Conservation (phyloP, 169 alveolate species). For the Miamiensis avidus region DNA sequence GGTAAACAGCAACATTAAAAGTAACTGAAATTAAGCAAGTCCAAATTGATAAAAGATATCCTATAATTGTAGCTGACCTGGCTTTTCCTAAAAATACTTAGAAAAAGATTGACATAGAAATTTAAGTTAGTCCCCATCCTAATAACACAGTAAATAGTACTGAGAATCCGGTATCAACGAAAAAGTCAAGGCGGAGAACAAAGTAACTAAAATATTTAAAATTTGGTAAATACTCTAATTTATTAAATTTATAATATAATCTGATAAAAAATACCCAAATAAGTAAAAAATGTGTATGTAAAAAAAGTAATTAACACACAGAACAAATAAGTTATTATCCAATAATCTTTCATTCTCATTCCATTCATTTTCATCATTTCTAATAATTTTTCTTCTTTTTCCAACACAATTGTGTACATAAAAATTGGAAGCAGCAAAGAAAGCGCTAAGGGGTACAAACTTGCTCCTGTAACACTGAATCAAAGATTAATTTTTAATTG, state of each 20-base stretch:
- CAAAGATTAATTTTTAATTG: too few relatives aligned
- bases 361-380: conserved; percentile 91
- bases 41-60: conserved; percentile 82
- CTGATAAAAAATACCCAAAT: too few relatives aligned
- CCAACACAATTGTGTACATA: conserved; percentile 81
- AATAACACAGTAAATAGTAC: conserved; percentile 39
- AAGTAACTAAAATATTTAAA: too few relatives aligned
- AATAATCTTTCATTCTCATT: conserved; percentile 80
- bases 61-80: conserved; percentile 81
- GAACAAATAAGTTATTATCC: conserved; percentile 68
- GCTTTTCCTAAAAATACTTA: conserved; percentile 77
- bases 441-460: conserved; percentile 76
- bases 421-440: conserved; percentile 83
- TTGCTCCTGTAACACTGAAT: conserved; percentile 65
- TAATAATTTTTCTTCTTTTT: conserved; percentile 83
- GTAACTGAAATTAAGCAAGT: conserved; percentile 69
- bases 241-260: too few relatives aligned
- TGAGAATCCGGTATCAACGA: conserved; percentile 52
- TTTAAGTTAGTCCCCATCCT: conserved; percentile 86
- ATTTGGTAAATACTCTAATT: too few relatives aligned
- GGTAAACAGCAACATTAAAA: conserved; percentile 71
- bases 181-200: conserved; percentile 56
- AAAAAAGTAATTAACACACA: conserved; percentile 47
- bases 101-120: conserved; percentile 81
- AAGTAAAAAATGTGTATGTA: conserved; percentile 53